Evolutionary conservation across 352 stramenopile genomes (phyloP), one percentile per base, ranked within the genome.

Genomic region (Thraustochytrium striatum): DNA sequence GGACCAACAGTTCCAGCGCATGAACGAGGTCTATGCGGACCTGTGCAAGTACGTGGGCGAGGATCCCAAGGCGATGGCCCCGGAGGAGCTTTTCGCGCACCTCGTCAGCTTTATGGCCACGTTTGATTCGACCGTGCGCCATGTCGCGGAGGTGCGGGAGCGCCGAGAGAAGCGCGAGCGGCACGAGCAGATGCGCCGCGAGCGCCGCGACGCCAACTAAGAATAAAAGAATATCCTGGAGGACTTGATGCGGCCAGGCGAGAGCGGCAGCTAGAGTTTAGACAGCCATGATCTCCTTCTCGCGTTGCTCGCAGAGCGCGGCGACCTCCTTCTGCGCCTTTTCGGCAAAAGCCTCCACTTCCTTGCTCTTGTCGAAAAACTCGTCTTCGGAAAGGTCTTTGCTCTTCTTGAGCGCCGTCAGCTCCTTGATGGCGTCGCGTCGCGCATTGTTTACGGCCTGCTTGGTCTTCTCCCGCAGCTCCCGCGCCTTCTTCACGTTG

Each of bases 11-110:
- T 81, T 78, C 28, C 82, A 82, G 53, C n/a, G 32, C 32, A 81
- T 83, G 69, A 38, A 81, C 33, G 70, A 82, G 19, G 69, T 35
- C 30, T 83, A 78, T 33, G 68, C 50, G 39, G 35, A 38, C n/a
- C 57, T 83, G 11, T 83, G 78, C 41, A 73, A 73, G 38, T 83
- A 83, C 61, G 58, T 83, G 52, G 78, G 78, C 9, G 78, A 83
- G 44, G 41, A 44, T 32, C 35, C 59, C 28, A 72, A 82, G 69
- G 57, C 65, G 25, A 39, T 61, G 33, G 43, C 73, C 9, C 78
- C 69, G 16, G 57, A 82, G 43, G 78, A 81, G 8, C 39, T 83
- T 33, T 83, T 83, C 35, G n/a, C 65, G 5, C 65, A 75, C 30
- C 65, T 75, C 11, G 21, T 62, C 5, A 30, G 16, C 50, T 75